Conservation (phyloP, 225 moss, liverwort and hornwort species). For the Asterella californica region DNA sequence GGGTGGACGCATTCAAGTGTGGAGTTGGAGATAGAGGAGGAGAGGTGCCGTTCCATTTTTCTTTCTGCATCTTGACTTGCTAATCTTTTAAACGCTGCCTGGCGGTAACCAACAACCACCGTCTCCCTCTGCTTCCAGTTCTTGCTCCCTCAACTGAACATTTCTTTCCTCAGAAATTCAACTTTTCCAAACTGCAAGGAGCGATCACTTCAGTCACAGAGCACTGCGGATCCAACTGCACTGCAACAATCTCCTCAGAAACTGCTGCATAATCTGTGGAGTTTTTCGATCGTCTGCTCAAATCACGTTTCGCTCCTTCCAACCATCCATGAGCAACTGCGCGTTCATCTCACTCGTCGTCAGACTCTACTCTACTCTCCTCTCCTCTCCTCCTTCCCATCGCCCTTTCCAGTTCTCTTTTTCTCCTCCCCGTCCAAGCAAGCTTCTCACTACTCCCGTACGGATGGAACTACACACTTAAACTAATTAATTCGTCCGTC, state of each 20-base stretch:
- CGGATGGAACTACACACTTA: background rate
- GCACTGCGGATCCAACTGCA: background rate
- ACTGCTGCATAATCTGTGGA: background rate
- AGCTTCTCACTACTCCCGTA: background rate
- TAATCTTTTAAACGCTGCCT: constrained; percentile 3
- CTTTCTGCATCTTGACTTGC: constrained; percentile 38
- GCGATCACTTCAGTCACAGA: background rate
- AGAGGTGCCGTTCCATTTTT: constrained; percentile 40
- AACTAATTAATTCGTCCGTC: background rate
- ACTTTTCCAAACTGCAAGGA: background rate
- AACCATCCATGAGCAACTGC: background rate
- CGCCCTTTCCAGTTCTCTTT: background rate
- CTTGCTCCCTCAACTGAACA: constrained; percentile 1
- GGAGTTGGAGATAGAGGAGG: constrained; percentile 34
- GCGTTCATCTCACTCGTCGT: background rate
- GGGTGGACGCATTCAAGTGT: constrained; percentile 24
- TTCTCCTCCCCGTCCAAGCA: background rate
- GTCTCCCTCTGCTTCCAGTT: background rate
- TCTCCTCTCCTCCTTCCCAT: background rate
- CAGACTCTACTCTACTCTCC: background rate
- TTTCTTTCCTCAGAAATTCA: background rate
- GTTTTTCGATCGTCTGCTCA: background rate
- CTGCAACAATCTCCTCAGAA: background rate
- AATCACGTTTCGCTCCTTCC: background rate
- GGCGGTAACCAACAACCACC: background rate